These are phyloP conservation scores for Trametes punicea DNA, from an alignment of 768 basidiomycete species.

Conservation along the genomic window DNA sequence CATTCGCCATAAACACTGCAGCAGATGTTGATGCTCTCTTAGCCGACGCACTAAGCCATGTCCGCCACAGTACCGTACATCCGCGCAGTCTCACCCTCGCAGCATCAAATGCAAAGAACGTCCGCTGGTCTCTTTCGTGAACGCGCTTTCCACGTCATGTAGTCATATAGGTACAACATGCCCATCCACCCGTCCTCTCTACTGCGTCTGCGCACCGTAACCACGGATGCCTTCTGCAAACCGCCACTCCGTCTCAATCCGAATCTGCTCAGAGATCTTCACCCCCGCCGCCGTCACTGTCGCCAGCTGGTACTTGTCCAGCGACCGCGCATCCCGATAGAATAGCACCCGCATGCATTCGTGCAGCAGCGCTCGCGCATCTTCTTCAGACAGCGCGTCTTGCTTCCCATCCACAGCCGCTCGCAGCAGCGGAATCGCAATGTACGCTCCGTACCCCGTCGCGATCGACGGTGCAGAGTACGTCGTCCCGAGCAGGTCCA, in stretches of 20 bases:
- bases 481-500: constrained; percentile 95
- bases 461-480: constrained; percentile 92
- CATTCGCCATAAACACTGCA: no score
- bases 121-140: no score
- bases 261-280: constrained; percentile 72
- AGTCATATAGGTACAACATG: no score
- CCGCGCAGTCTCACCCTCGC: no score
- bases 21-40: no score
- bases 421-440: constrained; percentile 90
- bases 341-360: constrained; percentile 91
- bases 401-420: constrained; percentile 86
- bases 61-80: no score
- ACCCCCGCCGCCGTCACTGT: constrained; percentile 77
- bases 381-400: constrained; percentile 68
- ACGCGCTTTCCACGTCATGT: no score
- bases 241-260: constrained; percentile 77
- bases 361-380: constrained; percentile 75
- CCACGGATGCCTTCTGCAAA: constrained; percentile 93
- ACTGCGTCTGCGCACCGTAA: constrained; percentile 91
- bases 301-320: constrained; percentile 99
- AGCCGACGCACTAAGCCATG: no score
- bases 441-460: constrained; percentile 90
- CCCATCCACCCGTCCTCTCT: constrained; percentile 18
- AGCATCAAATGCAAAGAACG: no score
- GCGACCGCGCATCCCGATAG: constrained; percentile 92